Evolutionary conservation across 2,329 filamentous ascomycete species (phyloP).

Genomic region (Cytospora paraplurivora): DNA sequence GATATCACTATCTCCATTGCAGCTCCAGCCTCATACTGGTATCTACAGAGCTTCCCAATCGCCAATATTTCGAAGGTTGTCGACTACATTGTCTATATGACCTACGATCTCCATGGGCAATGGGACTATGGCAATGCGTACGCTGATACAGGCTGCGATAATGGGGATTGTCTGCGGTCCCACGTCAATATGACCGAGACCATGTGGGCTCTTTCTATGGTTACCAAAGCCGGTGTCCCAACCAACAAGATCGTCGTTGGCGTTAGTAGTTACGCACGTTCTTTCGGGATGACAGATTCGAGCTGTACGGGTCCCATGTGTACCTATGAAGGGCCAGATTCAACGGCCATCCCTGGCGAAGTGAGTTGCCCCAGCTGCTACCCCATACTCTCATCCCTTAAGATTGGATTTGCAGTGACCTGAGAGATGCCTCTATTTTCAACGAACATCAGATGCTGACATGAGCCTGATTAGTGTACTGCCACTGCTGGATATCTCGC

Average conservation of each 20-base stretch:
- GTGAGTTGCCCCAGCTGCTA: background rate
- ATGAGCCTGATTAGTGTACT: too few species aligned
- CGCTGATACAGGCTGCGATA: slow-evolving; percentile 21
- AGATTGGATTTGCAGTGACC: too few species aligned
- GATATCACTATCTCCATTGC: slow-evolving; percentile 32
- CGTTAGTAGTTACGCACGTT: slow-evolving; percentile 1
- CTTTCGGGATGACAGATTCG: background rate
- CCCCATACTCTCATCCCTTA: too few species aligned
- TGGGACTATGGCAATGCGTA: slow-evolving; percentile 31
- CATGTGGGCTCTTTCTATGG: slow-evolving; percentile 31
- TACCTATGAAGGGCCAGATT: background rate
- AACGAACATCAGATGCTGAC: too few species aligned
- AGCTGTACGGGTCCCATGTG: slow-evolving; percentile 2
- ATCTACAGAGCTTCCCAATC: slow-evolving; percentile 33
- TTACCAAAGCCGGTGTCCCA: slow-evolving; percentile 13
- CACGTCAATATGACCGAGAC: slow-evolving; percentile 33
- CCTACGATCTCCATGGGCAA: slow-evolving; percentile 31
- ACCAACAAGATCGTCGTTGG: slow-evolving; percentile 1
- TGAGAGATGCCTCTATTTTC: too few species aligned
- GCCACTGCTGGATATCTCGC: too few species aligned
- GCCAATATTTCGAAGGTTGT: slow-evolving; percentile 26
- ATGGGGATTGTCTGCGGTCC: slow-evolving; percentile 30
- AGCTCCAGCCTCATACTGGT: slow-evolving; percentile 36
- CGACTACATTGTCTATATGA: slow-evolving; percentile 31
- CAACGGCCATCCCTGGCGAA: background rate